phyloP scores from a whole-genome alignment of 129 eudicot species.

The Chrysanthemum lavandulifolium region DNA sequence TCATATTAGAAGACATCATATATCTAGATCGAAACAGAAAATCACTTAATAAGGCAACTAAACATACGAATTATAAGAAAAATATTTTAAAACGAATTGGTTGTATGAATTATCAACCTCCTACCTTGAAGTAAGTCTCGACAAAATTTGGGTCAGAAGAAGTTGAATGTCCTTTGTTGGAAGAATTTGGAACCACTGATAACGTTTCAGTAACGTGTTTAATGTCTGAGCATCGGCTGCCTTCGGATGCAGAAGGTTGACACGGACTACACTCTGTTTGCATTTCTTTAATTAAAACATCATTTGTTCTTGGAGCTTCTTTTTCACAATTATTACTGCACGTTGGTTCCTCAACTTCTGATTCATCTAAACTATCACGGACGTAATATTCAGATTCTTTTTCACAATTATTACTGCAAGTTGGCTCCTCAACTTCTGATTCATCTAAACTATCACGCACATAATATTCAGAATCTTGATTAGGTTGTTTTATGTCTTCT shows the following conservation, averaged over 20 bases:
- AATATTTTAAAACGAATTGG: too few species aligned
- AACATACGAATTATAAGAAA: too few species aligned
- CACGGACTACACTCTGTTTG: conserved; percentile 29
- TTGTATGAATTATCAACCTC: conserved; percentile 5
- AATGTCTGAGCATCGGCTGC: conserved; percentile 29
- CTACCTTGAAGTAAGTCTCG: conserved; percentile 87
- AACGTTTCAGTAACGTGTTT: conserved; percentile 35
- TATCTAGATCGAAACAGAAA: too few species aligned
- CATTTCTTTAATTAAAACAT: conserved; percentile 24
- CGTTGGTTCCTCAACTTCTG: conserved; percentile 35
- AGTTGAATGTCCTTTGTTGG: conserved; percentile 59
- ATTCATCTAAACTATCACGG: conserved; percentile 19
- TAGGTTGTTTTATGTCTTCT: conserved; percentile 29
- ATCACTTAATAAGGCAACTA: too few species aligned
- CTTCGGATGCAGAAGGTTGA: conserved; percentile 45
- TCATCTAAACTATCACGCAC: conserved; percentile 17
- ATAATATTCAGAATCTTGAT: conserved; percentile 25
- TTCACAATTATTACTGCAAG: conserved; percentile 33
- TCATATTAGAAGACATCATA: too few species aligned
- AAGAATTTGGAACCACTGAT: conserved; percentile 36
- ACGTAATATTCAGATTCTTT: neutral
- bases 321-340: conserved; percentile 33
- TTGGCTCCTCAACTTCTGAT: conserved; percentile 36
- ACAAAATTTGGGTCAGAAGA: conserved; percentile 81
- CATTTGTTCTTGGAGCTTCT: conserved; percentile 34